These are phyloP conservation scores for Malania oleifera DNA, from an alignment of 164 flowering plant species.

Conservation along the genomic window DNA sequence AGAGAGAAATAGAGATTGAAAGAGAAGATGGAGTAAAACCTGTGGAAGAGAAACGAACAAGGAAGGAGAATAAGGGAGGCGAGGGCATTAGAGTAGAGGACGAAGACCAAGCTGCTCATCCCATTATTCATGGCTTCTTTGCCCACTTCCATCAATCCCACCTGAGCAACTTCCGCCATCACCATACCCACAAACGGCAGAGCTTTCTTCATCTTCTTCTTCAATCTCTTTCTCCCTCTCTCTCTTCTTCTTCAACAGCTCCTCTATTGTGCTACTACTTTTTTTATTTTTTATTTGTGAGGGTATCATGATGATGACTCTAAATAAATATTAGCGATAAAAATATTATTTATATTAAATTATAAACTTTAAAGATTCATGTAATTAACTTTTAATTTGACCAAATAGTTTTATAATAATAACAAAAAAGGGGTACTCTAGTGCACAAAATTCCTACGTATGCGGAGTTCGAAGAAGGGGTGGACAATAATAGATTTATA, in stretches of 20 bases:
- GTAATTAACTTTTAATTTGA: too few species aligned
- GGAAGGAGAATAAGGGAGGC: constrained; percentile 46
- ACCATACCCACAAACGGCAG: constrained; percentile 38
- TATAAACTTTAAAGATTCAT: too few species aligned
- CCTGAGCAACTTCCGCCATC: constrained; percentile 36
- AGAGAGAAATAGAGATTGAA: not conserved
- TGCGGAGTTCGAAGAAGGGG: too few species aligned
- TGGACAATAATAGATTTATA: too few species aligned
- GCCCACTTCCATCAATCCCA: constrained; percentile 31
- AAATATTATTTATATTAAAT: too few species aligned
- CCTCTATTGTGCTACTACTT: too few species aligned
- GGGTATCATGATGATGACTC: too few species aligned
- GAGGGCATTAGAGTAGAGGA: constrained; percentile 45
- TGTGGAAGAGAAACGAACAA: constrained; percentile 29
- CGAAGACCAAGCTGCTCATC: constrained; percentile 40
- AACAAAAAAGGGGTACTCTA: too few species aligned
- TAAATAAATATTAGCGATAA: too few species aligned
- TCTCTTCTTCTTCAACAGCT: not conserved
- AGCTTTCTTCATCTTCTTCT: constrained; percentile 18
- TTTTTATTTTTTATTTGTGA: too few species aligned
- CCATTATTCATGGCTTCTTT: constrained; percentile 43
- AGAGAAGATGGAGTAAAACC: constrained; percentile 10
- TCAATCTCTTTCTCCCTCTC: not conserved
- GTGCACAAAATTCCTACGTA: too few species aligned
- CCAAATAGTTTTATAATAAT: too few species aligned